These are phyloP conservation scores for Penicillium hesseltinei DNA, from an alignment of 2,329 filamentous ascomycete species.

Conservation along the genomic window DNA sequence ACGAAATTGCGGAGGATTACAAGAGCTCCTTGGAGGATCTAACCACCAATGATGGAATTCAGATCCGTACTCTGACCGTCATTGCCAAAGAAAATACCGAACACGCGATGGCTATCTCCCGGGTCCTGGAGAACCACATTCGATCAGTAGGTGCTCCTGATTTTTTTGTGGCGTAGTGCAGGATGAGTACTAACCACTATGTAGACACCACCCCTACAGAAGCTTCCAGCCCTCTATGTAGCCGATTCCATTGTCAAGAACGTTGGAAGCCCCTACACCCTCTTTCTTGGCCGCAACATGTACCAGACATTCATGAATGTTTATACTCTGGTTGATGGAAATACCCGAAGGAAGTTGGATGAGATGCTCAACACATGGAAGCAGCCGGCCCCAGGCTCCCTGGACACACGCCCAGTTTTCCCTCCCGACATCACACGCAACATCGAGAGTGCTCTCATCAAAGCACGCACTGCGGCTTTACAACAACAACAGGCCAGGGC, in stretches of 20 bases:
- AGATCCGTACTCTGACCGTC: conserved; percentile 95
- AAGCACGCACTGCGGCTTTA: conserved; percentile 63
- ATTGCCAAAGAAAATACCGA: conserved; percentile 98
- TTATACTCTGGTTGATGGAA: conserved; percentile 81
- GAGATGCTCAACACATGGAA: conserved; percentile 99
- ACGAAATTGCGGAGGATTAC: conserved; percentile 93
- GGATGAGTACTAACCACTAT: conserved; percentile 21
- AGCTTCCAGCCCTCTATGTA: conserved; percentile 93
- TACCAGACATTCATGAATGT: conserved; percentile 97
- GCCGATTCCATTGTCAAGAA: conserved; percentile 99
- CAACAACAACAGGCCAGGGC: conserved; percentile 51
- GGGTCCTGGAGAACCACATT: conserved; percentile 88
- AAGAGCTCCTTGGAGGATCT: conserved; percentile 89
- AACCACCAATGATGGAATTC: conserved; percentile 83
- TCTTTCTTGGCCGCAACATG: conserved; percentile 88
- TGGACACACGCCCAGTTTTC: conserved; percentile 91
- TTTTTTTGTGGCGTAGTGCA: conserved; percentile 8
- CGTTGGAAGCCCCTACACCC: conserved; percentile 93
- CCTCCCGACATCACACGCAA: conserved; percentile 79
- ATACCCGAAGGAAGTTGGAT: conserved; percentile 86
- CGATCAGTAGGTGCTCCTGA: conserved; percentile 70
- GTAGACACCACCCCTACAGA: conserved; percentile 83
- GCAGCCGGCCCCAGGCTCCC: conserved; percentile 87
- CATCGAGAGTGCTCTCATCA: conserved; percentile 92
- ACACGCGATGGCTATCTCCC: conserved; percentile 88